Evolutionary conservation across 441 rosid genomes (phyloP), one percentile per base, ranked within the genome.

Genomic region (Adansonia madagascariensis): DNA sequence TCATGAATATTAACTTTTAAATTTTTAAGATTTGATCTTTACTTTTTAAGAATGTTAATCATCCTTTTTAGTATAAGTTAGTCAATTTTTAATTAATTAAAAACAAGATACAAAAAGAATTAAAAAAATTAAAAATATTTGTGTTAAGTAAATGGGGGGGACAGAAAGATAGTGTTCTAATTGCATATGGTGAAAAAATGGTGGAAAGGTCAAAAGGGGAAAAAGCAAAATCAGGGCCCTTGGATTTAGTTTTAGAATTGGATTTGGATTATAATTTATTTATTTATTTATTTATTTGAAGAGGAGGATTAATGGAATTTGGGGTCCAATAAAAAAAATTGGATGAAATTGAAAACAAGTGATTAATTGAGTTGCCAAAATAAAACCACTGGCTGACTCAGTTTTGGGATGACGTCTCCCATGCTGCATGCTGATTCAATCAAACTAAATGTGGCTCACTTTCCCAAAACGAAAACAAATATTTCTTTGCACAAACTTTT

Each of bases 221-320:
- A 2, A 5, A 27, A 35, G 17, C 14, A 31, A 62, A 62, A 27
- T 62, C 66, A 2, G 5, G 22, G 22, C 69, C 47, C 12, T 9
- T 20, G 14, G 22, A 57, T 57, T 57, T 57, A 8, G 31, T 8
- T 57, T 20, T 8, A 18, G 22, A n/a, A 15, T 27, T 17, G 61
- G 61, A 56, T 56, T 56, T 56, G 31, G 27, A 64, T 64, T 64
- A 43, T 65, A n/a, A 15, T 12, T 15, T 39, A 15, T 15, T 43
- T 17, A 9, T 66, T 18, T n/a, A 2, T 64, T 35, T 61, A 15
- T 50, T 46, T 7, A 9, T 47, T 12, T 22, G 0, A 57, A 56
- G 4, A 27, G 15, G 60, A 44, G 55, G 59, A 50, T 49, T 69
- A 69, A 22, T 69, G 73, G 73, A 49, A 69, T 69, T 69, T 69